These are phyloP conservation scores for Trichosporon sp. DNA, from an alignment of 1,284 basidiomycete genomes.

Conservation along the genomic window DNA sequence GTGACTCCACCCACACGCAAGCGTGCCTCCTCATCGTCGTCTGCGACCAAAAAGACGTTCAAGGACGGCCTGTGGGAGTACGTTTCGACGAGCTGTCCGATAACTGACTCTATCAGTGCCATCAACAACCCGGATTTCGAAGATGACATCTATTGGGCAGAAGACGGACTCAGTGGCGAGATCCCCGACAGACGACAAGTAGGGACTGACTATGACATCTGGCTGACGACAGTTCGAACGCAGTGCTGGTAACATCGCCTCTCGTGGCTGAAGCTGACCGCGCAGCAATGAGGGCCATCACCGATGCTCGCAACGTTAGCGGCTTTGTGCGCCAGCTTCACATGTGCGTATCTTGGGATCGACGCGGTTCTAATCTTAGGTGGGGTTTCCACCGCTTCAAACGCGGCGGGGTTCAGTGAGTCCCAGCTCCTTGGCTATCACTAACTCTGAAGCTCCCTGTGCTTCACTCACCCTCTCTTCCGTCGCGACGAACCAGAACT, in stretches of 20 bases:
- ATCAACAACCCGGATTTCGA: conserved; percentile 25
- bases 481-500: conserved; percentile 21
- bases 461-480: conserved; percentile 25
- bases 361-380: conserved; percentile 19
- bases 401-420: conserved; percentile 13
- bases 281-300: conserved; percentile 30
- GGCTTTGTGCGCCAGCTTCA: conserved; percentile 33
- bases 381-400: conserved; percentile 30
- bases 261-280: too few species aligned
- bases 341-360: conserved; percentile 21
- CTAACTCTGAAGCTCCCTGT: conserved; percentile 4
- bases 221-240: conserved; percentile 26
- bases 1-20: neutral
- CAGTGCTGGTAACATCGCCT: conserved; percentile 22
- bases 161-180: conserved; percentile 22
- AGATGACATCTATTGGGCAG: conserved; percentile 24
- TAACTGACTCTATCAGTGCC: conserved; percentile 3
- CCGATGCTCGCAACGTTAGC: conserved; percentile 26
- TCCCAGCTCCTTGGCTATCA: too few species aligned
- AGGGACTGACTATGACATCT: too few species aligned
- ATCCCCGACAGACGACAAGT: conserved; percentile 25
- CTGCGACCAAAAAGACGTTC: conserved; percentile 21
- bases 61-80: conserved; percentile 32
- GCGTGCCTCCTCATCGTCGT: neutral
- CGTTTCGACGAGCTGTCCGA: neutral